Evolutionary conservation across 192 early-diverging fungal species (phyloP), one percentile per base, ranked within the genome.

Genomic region (Haplosporangium gracile): DNA sequence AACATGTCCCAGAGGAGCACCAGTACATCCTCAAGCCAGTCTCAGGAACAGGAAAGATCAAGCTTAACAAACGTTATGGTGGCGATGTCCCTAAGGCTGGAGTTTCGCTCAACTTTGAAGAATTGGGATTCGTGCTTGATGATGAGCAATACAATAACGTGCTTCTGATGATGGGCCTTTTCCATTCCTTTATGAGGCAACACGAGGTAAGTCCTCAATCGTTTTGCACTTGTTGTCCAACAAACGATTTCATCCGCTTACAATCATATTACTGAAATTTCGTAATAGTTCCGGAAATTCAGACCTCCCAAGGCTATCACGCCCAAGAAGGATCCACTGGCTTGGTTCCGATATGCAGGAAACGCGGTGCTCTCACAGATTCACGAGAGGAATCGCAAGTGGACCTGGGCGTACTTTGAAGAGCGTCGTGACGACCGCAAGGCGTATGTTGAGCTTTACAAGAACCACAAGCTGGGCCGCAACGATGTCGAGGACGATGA

Each of bases 1-100:
- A 92, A 55, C 88, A 93, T 13, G 81, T 93, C 18, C 91, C 91
- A 42, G 88, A 88, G 40, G 92, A 93, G 49, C 93, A 94, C 70
- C 95, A 96, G 74, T 98, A 97, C 78, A 94, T 99, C 34, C 83
- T 99, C 38, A 95, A 95, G 84, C 98, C 98, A 2, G 97, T 99
- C 0, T 96, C 96, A 24, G 98, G 98, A 5, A 91, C 91, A 47
- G 98, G 97, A 39, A 89, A 94, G 91, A 87, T 97, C 34, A 92
- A 90, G 8, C 87, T 97, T 81, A 94, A 95, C 89, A 98, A 98
- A 82, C 78, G 89, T 1, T 93, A 91, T 65, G 91, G 92, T 68
- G 74, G 76, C 26, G 78, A 88, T 6, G 76, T 90, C 70, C 82
- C 96, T 1, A 94, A 93, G 80, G 91, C 90, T 6, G 91, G 91